These are phyloP conservation scores for Capillidium rhysosporum DNA, from an alignment of 371 early-diverging fungal genomes.

Conservation along the genomic window DNA sequence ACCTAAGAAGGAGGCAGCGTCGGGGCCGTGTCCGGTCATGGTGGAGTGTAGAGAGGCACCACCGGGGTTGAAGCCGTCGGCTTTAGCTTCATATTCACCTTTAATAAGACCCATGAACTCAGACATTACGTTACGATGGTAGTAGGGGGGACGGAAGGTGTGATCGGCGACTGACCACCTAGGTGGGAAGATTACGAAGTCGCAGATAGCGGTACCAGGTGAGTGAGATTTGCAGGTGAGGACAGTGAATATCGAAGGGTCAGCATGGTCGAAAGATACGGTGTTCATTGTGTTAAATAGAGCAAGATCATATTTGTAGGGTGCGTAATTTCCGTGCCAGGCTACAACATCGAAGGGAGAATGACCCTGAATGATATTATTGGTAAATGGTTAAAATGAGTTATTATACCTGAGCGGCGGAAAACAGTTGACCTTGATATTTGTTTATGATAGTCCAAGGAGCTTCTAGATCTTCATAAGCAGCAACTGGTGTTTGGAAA, in stretches of 20 bases:
- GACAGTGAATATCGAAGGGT: slow-evolving; percentile 91
- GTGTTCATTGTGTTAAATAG: slow-evolving; percentile 73
- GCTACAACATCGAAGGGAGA: slow-evolving; percentile 92
- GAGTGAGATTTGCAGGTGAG: slow-evolving; percentile 72
- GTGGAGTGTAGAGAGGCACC: slow-evolving; percentile 62
- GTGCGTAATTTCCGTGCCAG: slow-evolving; percentile 96
- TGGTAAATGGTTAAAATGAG: not conserved
- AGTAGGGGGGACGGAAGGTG: slow-evolving; percentile 91
- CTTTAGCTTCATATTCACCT: slow-evolving; percentile 87
- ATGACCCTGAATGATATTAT: slow-evolving; percentile 23
- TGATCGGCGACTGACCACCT: slow-evolving; percentile 84
- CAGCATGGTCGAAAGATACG: slow-evolving; percentile 77
- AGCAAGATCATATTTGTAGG: slow-evolving; percentile 82
- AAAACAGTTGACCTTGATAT: slow-evolving; percentile 60
- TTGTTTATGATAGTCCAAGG: slow-evolving; percentile 55
- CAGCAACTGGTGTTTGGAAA: slow-evolving; percentile 72
- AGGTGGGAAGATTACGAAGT: slow-evolving; percentile 95
- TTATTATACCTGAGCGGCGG: slow-evolving; percentile 24
- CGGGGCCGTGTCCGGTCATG: slow-evolving; percentile 92
- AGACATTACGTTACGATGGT: slow-evolving; percentile 85
- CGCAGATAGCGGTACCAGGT: slow-evolving; percentile 80
- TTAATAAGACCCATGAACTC: slow-evolving; percentile 93
- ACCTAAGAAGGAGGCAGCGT: slow-evolving; percentile 55
- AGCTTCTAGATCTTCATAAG: slow-evolving; percentile 39
- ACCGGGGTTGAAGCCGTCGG: slow-evolving; percentile 78